Base-by-base conservation (phyloP, 106 monocot genomes). In the Narthecium ossifragum region DNA sequence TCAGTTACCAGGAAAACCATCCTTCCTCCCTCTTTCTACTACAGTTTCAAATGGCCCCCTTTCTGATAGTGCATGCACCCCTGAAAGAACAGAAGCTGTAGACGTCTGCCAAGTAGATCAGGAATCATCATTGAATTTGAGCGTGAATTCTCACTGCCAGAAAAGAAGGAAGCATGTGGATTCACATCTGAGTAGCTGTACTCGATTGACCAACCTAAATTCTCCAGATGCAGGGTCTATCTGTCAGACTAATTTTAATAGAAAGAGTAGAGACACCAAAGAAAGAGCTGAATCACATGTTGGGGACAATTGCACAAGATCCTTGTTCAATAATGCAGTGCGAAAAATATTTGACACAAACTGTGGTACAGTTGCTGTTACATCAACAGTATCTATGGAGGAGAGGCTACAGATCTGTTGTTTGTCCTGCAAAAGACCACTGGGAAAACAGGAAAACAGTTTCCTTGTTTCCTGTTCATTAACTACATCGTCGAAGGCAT, bases 141-240 rank as follows among this genome's bases (percentile, higher is more conserved):
- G 98, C 64, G 81, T 87, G 14, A 88, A 78, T 69, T 87, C 86
- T 41, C 73, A 66, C 62, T 59, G 53, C 31, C 71, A 79, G 46
- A 91, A 84, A 74, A 84, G 69, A 71, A 86, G 73, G 66, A 90
- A 64, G 60, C 28, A 60, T 21, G 29, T 56, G 8, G 47, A 46
- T 43, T 57, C 64, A n/a, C 69, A 69, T 1, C 54, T 68, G 23
- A 48, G 6, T 65, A 23, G 65, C 30, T 59, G 54, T 73, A 54
- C 66, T 48, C 66, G 37, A 34, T 67, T 52, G 25, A 43, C 47
- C 10, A 57, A 37, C 17, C 65, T 41, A 26, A 70, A 41, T 37
- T 30, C 41, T 48, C 51, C 65, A 47, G 57, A 59, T 56, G 34
- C 34, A 43, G 69, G 75, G 62, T 52, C 55, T 14, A 37, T 46